Evolutionary conservation across 805 yeast species (phyloP).

Genomic region (Nakazawaea peltata): DNA sequence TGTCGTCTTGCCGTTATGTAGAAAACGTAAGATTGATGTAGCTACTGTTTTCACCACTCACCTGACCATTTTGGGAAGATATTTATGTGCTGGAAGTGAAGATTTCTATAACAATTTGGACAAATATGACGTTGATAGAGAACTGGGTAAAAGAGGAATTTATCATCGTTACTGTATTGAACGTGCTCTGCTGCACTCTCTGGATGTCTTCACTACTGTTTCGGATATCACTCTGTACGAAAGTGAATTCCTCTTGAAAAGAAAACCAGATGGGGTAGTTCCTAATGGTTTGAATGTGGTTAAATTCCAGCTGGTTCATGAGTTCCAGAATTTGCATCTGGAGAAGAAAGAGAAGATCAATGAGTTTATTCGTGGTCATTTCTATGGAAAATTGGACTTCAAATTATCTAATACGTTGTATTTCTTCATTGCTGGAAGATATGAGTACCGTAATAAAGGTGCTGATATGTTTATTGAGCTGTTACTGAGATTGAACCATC

Average conservation of each 20-base stretch:
- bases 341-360: constrained; percentile 83
- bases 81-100: constrained; percentile 92
- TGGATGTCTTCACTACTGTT: constrained; percentile 96
- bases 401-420: constrained; percentile 90
- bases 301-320: constrained; percentile 95
- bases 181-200: constrained; percentile 91
- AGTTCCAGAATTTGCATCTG: constrained; percentile 95
- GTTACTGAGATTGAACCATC: constrained; percentile 84
- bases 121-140: constrained; percentile 90
- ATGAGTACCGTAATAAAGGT: constrained; percentile 95
- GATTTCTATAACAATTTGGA: constrained; percentile 92
- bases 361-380: constrained; percentile 94
- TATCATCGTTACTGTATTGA: constrained; percentile 96
- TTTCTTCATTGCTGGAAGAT: constrained; percentile 95
- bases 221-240: constrained; percentile 97
- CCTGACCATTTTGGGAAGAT: constrained; percentile 92
- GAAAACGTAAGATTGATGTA: constrained; percentile 86
- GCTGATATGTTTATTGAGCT: constrained; percentile 93
- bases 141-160: constrained; percentile 96
- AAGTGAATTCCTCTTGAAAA: constrained; percentile 82
- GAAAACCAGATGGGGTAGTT: constrained; percentile 96
- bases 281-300: constrained; percentile 96
- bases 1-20: constrained; percentile 85
- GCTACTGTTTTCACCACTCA: constrained; percentile 96
- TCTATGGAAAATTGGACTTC: constrained; percentile 93